These are phyloP conservation scores for Phanerochaete carnosa DNA, from an alignment of 768 basidiomycete genomes.

Conservation along the genomic window DNA sequence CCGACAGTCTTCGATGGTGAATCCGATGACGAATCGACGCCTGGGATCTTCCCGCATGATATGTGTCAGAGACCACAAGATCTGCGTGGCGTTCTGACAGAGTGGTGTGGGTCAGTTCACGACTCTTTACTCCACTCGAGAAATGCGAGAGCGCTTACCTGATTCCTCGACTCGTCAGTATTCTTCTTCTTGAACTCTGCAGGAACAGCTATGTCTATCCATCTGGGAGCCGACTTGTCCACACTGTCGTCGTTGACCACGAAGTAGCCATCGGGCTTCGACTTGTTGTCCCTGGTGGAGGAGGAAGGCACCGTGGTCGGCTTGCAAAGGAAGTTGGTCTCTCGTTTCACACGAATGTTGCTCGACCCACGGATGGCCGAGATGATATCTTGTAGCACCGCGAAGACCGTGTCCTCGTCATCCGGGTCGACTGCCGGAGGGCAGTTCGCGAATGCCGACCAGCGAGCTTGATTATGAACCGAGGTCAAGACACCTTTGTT, in stretches of 20 bases:
- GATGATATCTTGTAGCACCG: not conserved
- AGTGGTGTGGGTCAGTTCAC: too few species aligned
- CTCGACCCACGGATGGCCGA: not conserved
- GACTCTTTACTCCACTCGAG: not conserved
- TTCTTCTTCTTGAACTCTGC: constrained; percentile 2
- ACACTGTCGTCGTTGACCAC: not conserved
- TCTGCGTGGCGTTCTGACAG: constrained; percentile 15
- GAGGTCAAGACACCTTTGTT: not conserved
- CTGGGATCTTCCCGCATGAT: constrained; percentile 27
- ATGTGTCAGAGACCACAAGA: constrained; percentile 24
- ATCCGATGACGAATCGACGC: constrained; percentile 23
- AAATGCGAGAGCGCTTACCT: not conserved
- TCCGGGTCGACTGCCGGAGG: not conserved
- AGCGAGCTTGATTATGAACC: not conserved
- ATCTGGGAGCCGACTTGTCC: too few species aligned
- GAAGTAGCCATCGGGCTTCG: constrained; percentile 1
- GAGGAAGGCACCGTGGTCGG: not conserved
- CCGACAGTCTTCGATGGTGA: constrained; percentile 22
- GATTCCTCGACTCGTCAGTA: not conserved
- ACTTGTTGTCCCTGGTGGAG: not conserved
- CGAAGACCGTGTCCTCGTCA: not conserved
- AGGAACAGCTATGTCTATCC: not conserved
- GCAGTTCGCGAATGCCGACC: not conserved
- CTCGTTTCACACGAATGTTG: not conserved
- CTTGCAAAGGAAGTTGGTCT: not conserved